These are phyloP conservation scores for Phlyctochytrium bullatum DNA, from an alignment of 192 early-diverging fungal genomes.

Conservation along the genomic window DNA sequence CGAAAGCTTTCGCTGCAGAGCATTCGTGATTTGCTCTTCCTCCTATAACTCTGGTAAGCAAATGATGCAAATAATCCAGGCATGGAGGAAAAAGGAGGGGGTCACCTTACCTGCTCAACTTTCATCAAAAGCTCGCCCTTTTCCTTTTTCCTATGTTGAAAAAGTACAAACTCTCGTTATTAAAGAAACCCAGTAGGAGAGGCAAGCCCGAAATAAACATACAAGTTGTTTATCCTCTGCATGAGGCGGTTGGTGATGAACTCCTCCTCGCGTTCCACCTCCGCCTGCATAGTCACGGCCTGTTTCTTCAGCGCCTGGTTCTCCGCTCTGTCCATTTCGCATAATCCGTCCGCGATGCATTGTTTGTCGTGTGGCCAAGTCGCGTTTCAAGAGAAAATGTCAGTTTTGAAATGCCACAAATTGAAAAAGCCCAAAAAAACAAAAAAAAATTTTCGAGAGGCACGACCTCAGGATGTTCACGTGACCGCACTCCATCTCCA, in stretches of 20 bases:
- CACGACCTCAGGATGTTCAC: constrained; percentile 35
- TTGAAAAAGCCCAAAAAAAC: no score
- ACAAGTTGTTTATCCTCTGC: constrained; percentile 65
- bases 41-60: no score
- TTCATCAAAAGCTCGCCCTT: constrained; percentile 72
- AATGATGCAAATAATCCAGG: no score
- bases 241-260: constrained; percentile 75
- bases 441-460: not conserved
- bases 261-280: constrained; percentile 52
- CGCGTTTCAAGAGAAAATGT: not conserved
- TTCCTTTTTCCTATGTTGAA: constrained; percentile 71
- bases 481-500: constrained; percentile 41
- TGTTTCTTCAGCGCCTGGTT: constrained; percentile 32
- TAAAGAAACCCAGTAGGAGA: no score
- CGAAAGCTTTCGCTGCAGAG: constrained; percentile 69
- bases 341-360: no score
- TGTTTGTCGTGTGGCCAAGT: no score
- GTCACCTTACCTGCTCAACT: constrained; percentile 75
- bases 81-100: no score
- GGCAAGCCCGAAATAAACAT: no score
- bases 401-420: not conserved
- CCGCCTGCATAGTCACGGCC: constrained; percentile 38
- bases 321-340: constrained; percentile 28
- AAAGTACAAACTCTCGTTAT: no score
- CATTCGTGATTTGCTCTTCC: constrained; percentile 79